Base-by-base conservation (phyloP, 169 alveolate species). In the Pseudocohnilembus persalinus region DNA sequence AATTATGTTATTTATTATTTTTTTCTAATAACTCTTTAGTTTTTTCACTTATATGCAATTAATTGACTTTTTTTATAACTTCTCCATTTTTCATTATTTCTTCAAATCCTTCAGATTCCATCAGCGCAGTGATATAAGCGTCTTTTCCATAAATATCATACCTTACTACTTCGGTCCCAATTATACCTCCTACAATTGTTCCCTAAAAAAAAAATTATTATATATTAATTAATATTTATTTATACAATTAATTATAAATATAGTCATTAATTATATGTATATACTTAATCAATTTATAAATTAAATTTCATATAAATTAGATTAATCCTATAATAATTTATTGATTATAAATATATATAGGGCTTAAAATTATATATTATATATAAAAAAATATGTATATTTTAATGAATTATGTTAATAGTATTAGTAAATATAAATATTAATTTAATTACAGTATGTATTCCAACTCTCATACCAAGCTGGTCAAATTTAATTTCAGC, bases 141-240 rank as follows among this genome's bases (percentile, higher is more conserved):
- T 49, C 68, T 49, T 49, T 49, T 49, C 68, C 97, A 88, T 92
- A 95, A 65, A 95, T 91, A 83, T 95, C 97, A 87, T 95, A 95
- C 80, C 97, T 92, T 0, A 95, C 97, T 29, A 85, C 90, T 83
- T 74, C 94, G 83, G 90, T 91, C 34, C 95, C 96, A 76, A 92
- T 83, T 34, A 93, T 93, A 1, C 96, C 96, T 4, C 93, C 96
- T 73, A 86, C 73, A 20, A 86, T 79, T 33, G 68, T 27, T 15
- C 90, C 90, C 90, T 86, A 20, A 49, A 49, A 11, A 11, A 49
- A 49, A 49, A 49, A 49, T 49, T 11, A 49, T 11, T 49, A 49
- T 11, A 49, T 49, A 49, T 20, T 11, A 11, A 49, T 20, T 11
- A 11, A 11, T 49, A 49, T 49, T 49, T 49, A 49, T 49, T 49